Percentiles rank a stretch among this genome's conserved stretches.
Conservation (phyloP, 2,329 filamentous ascomycete genomes). For the Microdochium paspali region DNA sequence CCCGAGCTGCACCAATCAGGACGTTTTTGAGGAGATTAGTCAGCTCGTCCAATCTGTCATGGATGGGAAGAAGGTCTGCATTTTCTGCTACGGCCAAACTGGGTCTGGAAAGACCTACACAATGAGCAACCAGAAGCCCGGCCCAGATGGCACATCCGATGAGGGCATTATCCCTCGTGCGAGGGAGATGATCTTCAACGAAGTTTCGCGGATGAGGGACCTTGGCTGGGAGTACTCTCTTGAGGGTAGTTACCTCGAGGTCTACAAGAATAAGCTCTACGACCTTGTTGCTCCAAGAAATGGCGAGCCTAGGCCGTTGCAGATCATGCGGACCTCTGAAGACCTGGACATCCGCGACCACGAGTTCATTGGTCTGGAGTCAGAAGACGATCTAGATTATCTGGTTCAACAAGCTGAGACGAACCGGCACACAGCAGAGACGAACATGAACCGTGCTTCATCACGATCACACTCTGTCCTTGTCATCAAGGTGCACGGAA, state of each 20-base stretch:
- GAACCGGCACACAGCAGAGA: constrained; percentile 88
- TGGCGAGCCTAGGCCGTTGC: constrained; percentile 61
- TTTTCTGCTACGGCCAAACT: constrained; percentile 97
- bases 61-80: constrained; percentile 97
- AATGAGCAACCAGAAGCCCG: constrained; percentile 43
- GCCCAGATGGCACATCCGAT: constrained; percentile 29
- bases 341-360: constrained; percentile 20
- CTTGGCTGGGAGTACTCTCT: constrained; percentile 94
- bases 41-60: constrained; percentile 93
- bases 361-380: constrained; percentile 49
- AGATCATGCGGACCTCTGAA: constrained; percentile 17
- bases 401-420: constrained; percentile 73
- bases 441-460: constrained; percentile 93
- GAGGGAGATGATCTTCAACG: constrained; percentile 87
- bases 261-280: constrained; percentile 96
- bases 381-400: constrained; percentile 66
- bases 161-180: constrained; percentile 93
- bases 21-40: constrained; percentile 93
- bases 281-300: constrained; percentile 63
- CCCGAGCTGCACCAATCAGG: constrained; percentile 65
- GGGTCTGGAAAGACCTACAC: constrained; percentile 95
- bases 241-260: constrained; percentile 91
- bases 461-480: constrained; percentile 95
- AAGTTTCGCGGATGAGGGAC: constrained; percentile 70
- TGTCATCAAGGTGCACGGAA: constrained; percentile 69